Percentiles rank a stretch among this genome's conserved stretches.
phyloP scores from a whole-genome alignment of 805 yeast species.

The Wickerhamomyces chambardii region DNA sequence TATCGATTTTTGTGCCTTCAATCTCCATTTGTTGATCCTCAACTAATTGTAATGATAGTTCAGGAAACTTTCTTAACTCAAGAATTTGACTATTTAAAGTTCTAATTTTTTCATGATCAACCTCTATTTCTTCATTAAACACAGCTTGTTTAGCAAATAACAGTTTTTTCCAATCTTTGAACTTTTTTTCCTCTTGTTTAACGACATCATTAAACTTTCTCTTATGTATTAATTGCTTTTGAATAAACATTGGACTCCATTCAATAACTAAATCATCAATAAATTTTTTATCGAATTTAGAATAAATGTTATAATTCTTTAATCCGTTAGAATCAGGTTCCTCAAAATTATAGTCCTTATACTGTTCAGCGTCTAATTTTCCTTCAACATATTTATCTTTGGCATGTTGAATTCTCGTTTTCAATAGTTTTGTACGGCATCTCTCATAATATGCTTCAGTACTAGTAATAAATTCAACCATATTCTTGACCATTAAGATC shows the following conservation, averaged over 20 bases:
- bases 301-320: conserved; percentile 28
- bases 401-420: conserved; percentile 28
- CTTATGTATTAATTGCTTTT: conserved; percentile 33
- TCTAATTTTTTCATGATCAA: conserved; percentile 25
- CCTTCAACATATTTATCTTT: conserved; percentile 8
- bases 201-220: conserved; percentile 33
- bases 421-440: conserved; percentile 52
- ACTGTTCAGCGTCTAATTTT: conserved; percentile 1
- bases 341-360: conserved; percentile 13
- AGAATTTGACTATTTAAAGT: conserved; percentile 20
- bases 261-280: conserved; percentile 32
- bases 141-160: conserved; percentile 45
- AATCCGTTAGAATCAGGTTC: conserved; percentile 21
- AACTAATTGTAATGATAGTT: neutral
- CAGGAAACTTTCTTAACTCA: neutral
- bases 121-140: conserved; percentile 46
- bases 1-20: no score
- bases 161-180: conserved; percentile 53
- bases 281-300: conserved; percentile 22
- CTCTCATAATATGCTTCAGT: conserved; percentile 72
- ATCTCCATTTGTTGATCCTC: no score
- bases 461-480: conserved; percentile 70
- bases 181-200: conserved; percentile 41
- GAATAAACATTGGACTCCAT: conserved; percentile 37
- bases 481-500: conserved; percentile 55